phyloP scores from a whole-genome alignment of 2,329 filamentous ascomycete species.

The Colletotrichum orchidophilum region DNA sequence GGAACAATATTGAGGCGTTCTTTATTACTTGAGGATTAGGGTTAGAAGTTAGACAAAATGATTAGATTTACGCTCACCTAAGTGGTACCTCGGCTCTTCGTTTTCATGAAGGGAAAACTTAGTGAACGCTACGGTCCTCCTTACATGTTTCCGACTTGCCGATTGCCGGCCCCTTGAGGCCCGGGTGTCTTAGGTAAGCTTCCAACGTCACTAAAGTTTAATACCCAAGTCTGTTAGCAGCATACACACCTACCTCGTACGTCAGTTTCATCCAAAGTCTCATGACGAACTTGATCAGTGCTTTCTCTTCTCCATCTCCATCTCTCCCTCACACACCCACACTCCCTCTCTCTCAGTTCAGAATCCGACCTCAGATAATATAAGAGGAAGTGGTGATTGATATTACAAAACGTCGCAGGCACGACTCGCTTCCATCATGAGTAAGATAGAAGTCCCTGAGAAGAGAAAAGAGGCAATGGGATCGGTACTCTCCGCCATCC shows the following conservation, averaged over 20 bases:
- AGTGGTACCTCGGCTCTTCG: not conserved
- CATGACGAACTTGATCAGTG: not conserved
- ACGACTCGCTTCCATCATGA: not conserved
- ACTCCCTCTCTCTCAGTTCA: no score
- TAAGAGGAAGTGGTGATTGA: not conserved
- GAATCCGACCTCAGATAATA: no score
- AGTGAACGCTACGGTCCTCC: not conserved
- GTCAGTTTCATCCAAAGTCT: not conserved
- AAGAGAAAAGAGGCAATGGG: conserved; percentile 41
- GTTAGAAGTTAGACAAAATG: conserved; percentile 20
- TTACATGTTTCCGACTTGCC: not conserved
- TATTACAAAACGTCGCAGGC: not conserved
- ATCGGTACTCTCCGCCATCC: conserved; percentile 41
- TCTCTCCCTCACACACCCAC: not conserved
- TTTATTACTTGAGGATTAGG: not conserved
- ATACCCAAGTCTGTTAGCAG: not conserved
- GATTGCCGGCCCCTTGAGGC: not conserved
- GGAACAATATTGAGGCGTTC: not conserved
- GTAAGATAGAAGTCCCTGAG: not conserved
- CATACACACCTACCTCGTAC: no score
- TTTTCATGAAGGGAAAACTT: not conserved
- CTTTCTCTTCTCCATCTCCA: not conserved
- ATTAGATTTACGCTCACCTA: not conserved
- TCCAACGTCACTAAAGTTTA: not conserved
- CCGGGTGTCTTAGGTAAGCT: conserved; percentile 20